Base-by-base conservation (phyloP, 1,139 yeast species). In the Wickerhamiella pararugosa region DNA sequence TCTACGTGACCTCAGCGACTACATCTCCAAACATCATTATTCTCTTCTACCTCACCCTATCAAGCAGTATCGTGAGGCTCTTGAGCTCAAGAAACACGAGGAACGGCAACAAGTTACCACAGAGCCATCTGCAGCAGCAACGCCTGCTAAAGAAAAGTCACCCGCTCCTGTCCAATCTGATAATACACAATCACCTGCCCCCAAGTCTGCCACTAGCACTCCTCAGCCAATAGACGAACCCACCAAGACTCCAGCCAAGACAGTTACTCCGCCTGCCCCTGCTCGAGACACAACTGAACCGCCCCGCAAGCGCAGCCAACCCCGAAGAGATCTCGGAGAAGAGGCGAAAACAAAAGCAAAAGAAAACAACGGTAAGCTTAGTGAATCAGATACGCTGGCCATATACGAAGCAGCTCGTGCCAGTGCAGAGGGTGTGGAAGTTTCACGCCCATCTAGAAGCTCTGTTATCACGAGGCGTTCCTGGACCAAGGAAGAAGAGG, bases 401-500 rank as follows among this genome's bases (percentile, higher is more conserved):
- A 49, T 51, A 3, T 53, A 53, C 39, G 53, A 53, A 29, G 54
- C 53, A 2, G 57, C 57, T 1, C 44, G 49, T 7, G 37, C 34
- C 9, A 40, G 48, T 8, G 48, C 53, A 6, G 53, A 50, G 10
- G 53, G 53, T 5, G 41, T 46, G 1, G 53, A 51, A n/a, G 46
- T 45, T 7, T 30, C 46, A 3, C 47, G 54, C 3, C 50, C 52
- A 5, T 41, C 44, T 11, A 39, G 47, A 4, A 43, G 49, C 2
- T 39, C 49, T 39, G 47, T 41, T 15, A 43, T 52, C 8, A 50
- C 61, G 10, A 65, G 90, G 48, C 64, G 87, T 45, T 76, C 84
- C 5, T 90, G 98, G 98, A 75, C 94, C 0, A 66, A 75, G 47
- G 92, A 79, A 32, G 98, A 90, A 58, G 97, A 90, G 55, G 76